These are phyloP conservation scores for Aphanomyces invadans DNA, from an alignment of 352 stramenopile species.

Conservation along the genomic window DNA sequence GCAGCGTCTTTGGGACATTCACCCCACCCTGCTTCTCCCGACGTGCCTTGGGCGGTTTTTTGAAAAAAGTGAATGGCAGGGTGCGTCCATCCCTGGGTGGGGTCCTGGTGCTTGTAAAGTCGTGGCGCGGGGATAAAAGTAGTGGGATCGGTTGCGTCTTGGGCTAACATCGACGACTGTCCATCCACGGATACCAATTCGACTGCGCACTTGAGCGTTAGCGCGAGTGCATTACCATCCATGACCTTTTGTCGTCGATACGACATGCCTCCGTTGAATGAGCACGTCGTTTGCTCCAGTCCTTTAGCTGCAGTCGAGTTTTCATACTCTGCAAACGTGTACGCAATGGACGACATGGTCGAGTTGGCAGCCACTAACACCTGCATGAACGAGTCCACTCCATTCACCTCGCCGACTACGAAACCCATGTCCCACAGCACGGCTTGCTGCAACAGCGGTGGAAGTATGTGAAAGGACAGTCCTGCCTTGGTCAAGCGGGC, in stretches of 20 bases:
- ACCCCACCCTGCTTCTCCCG: background rate
- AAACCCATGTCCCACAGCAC: conserved; percentile 18
- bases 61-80: background rate
- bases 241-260: background rate
- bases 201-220: conserved; percentile 9
- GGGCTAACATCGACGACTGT: background rate
- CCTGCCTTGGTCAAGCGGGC: background rate
- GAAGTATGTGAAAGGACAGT: background rate
- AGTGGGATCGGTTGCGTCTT: background rate
- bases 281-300: background rate
- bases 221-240: background rate
- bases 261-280: background rate
- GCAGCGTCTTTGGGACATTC: background rate
- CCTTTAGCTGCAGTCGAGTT: background rate
- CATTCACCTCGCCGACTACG: conserved; percentile 6
- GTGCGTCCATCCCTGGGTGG: background rate
- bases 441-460: background rate
- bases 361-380: background rate
- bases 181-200: background rate
- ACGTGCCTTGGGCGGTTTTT: background rate
- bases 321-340: background rate
- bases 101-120: conserved; percentile 8
- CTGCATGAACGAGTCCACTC: conserved; percentile 13
- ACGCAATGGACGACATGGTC: conserved; percentile 5
- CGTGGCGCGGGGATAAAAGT: conserved; percentile 4